These are phyloP conservation scores for Aspergillus chevalieri DNA, from an alignment of 2,329 filamentous ascomycete genomes.

Conservation along the genomic window DNA sequence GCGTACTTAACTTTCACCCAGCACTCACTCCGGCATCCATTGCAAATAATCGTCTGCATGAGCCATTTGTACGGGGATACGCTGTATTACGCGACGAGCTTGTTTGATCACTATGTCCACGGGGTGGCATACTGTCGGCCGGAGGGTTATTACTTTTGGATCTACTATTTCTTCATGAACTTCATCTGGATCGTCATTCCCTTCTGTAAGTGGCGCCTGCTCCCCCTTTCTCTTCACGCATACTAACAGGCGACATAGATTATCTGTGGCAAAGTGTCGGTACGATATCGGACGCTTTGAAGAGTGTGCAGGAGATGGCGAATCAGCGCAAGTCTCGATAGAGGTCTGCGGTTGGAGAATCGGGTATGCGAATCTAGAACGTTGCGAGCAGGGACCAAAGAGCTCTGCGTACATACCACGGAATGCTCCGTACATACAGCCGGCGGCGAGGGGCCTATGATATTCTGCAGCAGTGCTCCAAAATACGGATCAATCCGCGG, in stretches of 20 bases:
- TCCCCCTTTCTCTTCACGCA: not conserved
- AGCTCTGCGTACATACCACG: no score
- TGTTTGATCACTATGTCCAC: conserved; percentile 54
- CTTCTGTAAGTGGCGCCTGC: conserved; percentile 38
- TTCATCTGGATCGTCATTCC: conserved; percentile 61
- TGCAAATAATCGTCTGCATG: conserved; percentile 56
- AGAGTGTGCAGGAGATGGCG: conserved; percentile 14
- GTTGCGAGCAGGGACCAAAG: not conserved
- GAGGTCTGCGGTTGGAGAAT: not conserved
- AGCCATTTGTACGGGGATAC: conserved; percentile 60
- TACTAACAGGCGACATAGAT: conserved; percentile 12
- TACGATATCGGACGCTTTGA: conserved; percentile 25
- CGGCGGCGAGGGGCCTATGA: no score
- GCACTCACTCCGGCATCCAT: conserved; percentile 52
- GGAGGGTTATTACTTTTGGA: conserved; percentile 60
- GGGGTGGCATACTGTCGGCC: conserved; percentile 54
- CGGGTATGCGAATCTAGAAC: not conserved
- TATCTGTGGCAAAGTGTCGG: conserved; percentile 27
- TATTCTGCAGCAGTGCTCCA: no score
- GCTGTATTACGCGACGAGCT: conserved; percentile 58
- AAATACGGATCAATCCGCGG: no score
- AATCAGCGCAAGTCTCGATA: conserved; percentile 23
- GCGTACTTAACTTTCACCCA: conserved; percentile 50
- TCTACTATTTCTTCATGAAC: conserved; percentile 62
- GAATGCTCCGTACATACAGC: no score